Evolutionary conservation across 306 rosid species (phyloP).

Genomic region (apple (Malus domestica)): ASM211411v1 NC_041795.1:21249501-21250000

Average conservation of each 20-base stretch:
- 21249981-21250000: conserved; percentile 82
- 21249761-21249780: background rate
- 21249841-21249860: background rate
- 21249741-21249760: background rate
- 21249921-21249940: conserved; percentile 51
- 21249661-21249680: background rate
- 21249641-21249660: background rate
- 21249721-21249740: background rate
- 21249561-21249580: background rate
- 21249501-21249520: background rate
- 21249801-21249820: background rate
- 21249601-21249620: background rate
- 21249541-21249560: background rate
- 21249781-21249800: background rate
- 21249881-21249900: conserved; percentile 99
- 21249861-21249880: conserved; percentile 47
- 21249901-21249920: conserved; percentile 90
- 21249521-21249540: background rate
- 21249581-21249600: background rate
- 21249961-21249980: conserved; percentile 90
- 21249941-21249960: conserved; percentile 69
- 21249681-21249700: background rate
- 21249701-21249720: background rate
- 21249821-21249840: background rate
- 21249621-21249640: background rate